Base-by-base conservation (phyloP, 2,329 filamentous ascomycete genomes). In the Beauveria scarabaeidicola region DNA sequence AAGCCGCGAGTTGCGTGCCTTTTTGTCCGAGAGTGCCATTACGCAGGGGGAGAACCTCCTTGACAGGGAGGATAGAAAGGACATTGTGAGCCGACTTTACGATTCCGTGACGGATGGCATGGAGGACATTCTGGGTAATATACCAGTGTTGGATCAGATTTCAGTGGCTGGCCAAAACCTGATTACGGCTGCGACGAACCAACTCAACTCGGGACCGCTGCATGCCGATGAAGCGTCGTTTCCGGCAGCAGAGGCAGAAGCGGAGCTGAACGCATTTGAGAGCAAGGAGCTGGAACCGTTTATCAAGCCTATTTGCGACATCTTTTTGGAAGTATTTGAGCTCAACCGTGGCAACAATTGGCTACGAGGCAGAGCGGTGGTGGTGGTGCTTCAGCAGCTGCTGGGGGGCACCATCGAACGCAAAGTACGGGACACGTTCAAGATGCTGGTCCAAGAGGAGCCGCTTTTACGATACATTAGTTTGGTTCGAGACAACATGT, bases 71-170 rank as follows among this genome's bases (percentile, higher is more conserved):
- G 84, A 84, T 66, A 89, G 89, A 72, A 88, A 83, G 70, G 90
- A 97, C 70, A 92, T 99, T 71, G 94, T 99, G 64, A 91, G 90
- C 0, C 86, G 94, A 5, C 85, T 99, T 52, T 99, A 97, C 75
- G 95, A 95, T 70, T 97, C 93, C 0, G 93, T 99, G 23, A 90
- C 93, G 0, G 94, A 99, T 69, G 94, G 95, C 38, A 95, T 99
- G 88, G 94, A 99, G 70, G 94, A 99, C 66, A 95, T 99, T 58
- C 78, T 99, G 3, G 94, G 94, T 59, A 97, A 96, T 69, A 93
- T 97, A 47, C 91, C 94, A 1, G 92, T 97, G 0, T 81, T 99
- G 32, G 94, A 99, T 67, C 94, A 97, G 70, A 83, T 99, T 7
- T 96, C 92, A 0, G 83, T 91, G 1, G 92, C 94, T 7, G 93